Conservation (phyloP, 2,329 filamentous ascomycete species). For the Diaporthe citri region DNA sequence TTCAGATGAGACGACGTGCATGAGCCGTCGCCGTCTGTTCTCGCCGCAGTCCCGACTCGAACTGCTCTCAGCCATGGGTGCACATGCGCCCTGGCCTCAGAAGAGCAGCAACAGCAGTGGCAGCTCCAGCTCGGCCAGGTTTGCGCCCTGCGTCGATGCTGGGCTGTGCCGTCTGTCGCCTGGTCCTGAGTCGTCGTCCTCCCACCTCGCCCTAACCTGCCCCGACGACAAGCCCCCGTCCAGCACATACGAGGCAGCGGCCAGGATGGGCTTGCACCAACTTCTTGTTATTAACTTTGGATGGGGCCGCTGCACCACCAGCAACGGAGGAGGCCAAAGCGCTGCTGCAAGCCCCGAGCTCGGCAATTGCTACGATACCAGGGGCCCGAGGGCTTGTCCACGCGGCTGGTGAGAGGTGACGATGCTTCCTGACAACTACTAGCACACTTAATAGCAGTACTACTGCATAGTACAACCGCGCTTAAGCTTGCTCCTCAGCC, state of each 20-base stretch:
- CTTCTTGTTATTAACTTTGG: slow-evolving; percentile 10
- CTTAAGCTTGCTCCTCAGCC: neutral
- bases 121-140: neutral
- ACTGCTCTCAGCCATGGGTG: neutral
- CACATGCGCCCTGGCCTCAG: neutral
- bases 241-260: neutral
- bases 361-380: slow-evolving; percentile 2
- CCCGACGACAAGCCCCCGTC: neutral
- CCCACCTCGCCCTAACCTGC: slow-evolving; percentile 3
- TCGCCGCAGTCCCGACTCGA: slow-evolving; percentile 23
- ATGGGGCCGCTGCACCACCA: slow-evolving; percentile 14
- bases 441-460: neutral
- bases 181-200: slow-evolving; percentile 15
- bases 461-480: neutral
- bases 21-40: slow-evolving; percentile 20
- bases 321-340: slow-evolving; percentile 22
- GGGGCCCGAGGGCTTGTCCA: neutral
- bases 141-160: slow-evolving; percentile 10
- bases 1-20: slow-evolving; percentile 31
- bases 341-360: slow-evolving; percentile 2
- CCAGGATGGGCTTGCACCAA: slow-evolving; percentile 16
- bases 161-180: neutral
- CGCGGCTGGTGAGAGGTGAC: slow-evolving; percentile 8
- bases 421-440: neutral
- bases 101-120: neutral